Percentiles rank a stretch among this genome's conserved stretches.
phyloP scores from a whole-genome alignment of 2,329 filamentous ascomycete species.

The Coniochaeta pulveracea region DNA sequence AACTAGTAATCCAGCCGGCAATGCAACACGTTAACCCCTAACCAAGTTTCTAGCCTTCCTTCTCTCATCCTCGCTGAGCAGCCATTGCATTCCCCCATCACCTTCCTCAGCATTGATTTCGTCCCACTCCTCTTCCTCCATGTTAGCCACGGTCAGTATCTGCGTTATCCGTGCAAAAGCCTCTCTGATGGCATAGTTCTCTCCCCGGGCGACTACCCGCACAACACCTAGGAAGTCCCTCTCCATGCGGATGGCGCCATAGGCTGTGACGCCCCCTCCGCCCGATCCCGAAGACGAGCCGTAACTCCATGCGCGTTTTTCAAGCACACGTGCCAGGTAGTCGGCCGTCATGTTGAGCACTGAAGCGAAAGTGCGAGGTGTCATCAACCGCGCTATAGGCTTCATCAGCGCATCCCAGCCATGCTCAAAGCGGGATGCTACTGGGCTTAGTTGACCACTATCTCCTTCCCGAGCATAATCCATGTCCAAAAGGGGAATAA shows the following conservation, averaged over 20 bases:
- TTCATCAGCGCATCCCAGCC: constrained; percentile 80
- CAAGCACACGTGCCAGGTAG: constrained; percentile 67
- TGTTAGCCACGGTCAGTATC: constrained; percentile 77
- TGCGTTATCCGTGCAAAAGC: constrained; percentile 66
- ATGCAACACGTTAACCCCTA: constrained; percentile 10
- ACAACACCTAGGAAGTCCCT: constrained; percentile 73
- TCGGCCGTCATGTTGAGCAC: constrained; percentile 63
- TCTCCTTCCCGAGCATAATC: not conserved
- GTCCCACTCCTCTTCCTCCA: constrained; percentile 95
- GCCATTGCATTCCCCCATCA: constrained; percentile 60
- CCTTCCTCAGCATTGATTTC: constrained; percentile 46
- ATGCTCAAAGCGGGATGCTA: constrained; percentile 69
- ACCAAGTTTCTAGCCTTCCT: constrained; percentile 61
- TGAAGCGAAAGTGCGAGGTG: constrained; percentile 61
- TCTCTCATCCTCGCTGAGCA: constrained; percentile 63
- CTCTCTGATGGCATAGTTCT: constrained; percentile 69
- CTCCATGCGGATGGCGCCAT: constrained; percentile 75
- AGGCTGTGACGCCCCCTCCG: constrained; percentile 61
- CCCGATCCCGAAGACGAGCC: constrained; percentile 20
- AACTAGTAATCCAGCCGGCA: too few species aligned
- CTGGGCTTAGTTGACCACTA: constrained; percentile 51
- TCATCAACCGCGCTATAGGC: constrained; percentile 77
- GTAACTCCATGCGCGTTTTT: constrained; percentile 78
- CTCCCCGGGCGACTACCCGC: constrained; percentile 46
- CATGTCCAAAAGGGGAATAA: not conserved